Evolutionary conservation across 1,139 yeast species (phyloP), one percentile per base, ranked within the genome.

Genomic region (Lodderomyces oxycetoniae): DNA sequence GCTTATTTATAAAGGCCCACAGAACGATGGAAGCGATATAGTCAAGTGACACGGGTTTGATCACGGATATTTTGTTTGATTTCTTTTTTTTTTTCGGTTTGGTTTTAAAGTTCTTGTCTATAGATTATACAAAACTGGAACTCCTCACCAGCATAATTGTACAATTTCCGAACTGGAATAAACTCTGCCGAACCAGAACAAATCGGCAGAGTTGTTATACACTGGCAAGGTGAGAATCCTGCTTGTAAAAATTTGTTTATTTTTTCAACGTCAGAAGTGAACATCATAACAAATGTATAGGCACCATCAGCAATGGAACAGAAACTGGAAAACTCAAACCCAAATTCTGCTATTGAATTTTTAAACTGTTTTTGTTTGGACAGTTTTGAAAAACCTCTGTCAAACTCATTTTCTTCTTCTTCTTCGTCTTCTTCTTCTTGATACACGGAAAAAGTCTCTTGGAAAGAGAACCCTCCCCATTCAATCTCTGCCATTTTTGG

Each of bases 401-500:
- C 20, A 21, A 9, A 10, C 5, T 13, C 17, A 9, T 17, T 3
- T 26, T 30, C 26, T 16, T 28, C 28, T 3, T 37, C 28, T 7
- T 28, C 30, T 21, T 32, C 36, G 12, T 55, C 63, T 9, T 62
- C 71, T 17, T 65, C 70, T 32, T 70, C 71, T 25, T 67, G 74
- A 34, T 68, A 63, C 49, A 61, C 50, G 3, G 52, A 58, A 3
- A 50, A 55, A 3, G 59, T 32, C 20, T 59, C 57, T 38, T 66
- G 66, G 44, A 62, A 75, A 5, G 75, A 55, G 4, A 71, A 46
- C 1, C 88, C 89, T 27, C 84, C 75, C 93, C 95, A 86, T 59
- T 89, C 97, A 13, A 83, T 73, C 10, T 55, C 50, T 0, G 95
- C 93, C 24, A 67, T 67, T 32, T 75, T 74, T 1, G 97, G 97